Base-by-base conservation (phyloP, 2,329 filamentous ascomycete species). In the Fusarium setosum region DNA sequence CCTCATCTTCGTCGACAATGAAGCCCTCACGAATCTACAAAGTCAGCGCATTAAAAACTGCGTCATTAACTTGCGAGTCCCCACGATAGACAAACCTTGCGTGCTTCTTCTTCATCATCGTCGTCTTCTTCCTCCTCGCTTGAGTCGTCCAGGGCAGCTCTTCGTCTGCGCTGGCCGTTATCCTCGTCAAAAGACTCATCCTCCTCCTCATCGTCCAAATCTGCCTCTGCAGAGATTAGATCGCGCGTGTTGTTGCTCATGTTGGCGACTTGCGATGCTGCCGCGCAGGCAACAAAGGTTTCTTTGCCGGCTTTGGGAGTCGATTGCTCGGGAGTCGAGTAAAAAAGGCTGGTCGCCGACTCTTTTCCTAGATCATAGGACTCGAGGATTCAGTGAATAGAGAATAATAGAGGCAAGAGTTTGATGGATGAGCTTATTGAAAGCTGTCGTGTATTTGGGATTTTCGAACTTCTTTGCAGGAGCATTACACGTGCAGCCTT, bases 121-220 rank as follows among this genome's bases (percentile, higher is more conserved):
- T 97, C 93, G 54, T 96, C 93, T 31, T 97, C 93, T 65, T 96
- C 94, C 74, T 97, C 94, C 71, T 97, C 94, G 72, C 92, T 96
- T 0, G 93, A 97, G 78, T 97, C 94, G 72, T 95, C 90, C 54
- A 93, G 79, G 6, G 59, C 71, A 41, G 60, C 59, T 24, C 68
- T 73, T 59, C 82, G 77, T 74, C 82, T 82, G 42, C 80, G 82
- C 71, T 91, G 86, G 51, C 88, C 91, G 23, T 86, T 89, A 63
- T 93, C 92, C 68, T 94, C 93, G 71, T 93, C 91, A 63, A 91
- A 91, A 10, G 91, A 93, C 72, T 92, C 93, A 63, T 96, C 93
- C 52, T 95, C 92, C 68, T 95, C 92, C 57, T 96, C 92, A 23
- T 90, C 90, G 75, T 94, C 94, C 61, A 97, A 83, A 79, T 96